Conservation (phyloP, 129 eudicot species). For the Dittrichia graveolens region DNA sequence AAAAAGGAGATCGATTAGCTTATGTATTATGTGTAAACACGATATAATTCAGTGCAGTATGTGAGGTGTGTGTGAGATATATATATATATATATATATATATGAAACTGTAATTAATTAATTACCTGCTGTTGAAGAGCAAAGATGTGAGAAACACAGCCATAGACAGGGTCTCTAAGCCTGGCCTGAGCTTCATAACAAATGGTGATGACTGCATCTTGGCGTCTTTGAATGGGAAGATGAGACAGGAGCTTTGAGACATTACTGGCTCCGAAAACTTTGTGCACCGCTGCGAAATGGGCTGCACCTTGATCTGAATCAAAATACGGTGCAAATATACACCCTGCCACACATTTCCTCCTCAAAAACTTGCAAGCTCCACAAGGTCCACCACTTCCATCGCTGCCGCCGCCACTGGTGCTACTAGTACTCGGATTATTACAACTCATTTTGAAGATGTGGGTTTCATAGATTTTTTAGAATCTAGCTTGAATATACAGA, state of each 20-base stretch:
- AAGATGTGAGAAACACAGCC: constrained; percentile 68
- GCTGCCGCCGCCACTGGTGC: constrained; percentile 25
- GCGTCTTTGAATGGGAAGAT: constrained; percentile 50
- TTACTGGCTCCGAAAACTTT: constrained; percentile 63
- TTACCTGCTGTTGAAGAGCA: constrained; percentile 70
- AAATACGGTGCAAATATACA: constrained; percentile 69
- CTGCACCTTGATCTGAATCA: constrained; percentile 60
- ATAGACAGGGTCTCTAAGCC: constrained; percentile 58
- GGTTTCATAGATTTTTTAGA: constrained; percentile 13
- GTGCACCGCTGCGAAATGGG: constrained; percentile 58
- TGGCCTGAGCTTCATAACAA: constrained; percentile 63
- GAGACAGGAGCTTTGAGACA: constrained; percentile 49
- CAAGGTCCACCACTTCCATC: constrained; percentile 46
- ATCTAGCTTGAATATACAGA: constrained; percentile 5
- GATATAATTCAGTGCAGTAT: constrained; percentile 3
- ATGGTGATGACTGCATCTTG: constrained; percentile 62
- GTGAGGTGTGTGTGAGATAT: neutral
- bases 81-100: neutral
- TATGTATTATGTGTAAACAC: constrained; percentile 13
- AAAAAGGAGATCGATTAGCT: neutral
- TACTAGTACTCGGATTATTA: constrained; percentile 34
- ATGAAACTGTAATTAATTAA: neutral
- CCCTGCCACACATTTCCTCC: constrained; percentile 58
- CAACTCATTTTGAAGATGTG: constrained; percentile 26
- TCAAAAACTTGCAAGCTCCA: constrained; percentile 69